Evolutionary conservation across 257 asterid genomes (phyloP), one percentile per base, ranked within the genome.

Genomic region (Solanum pennellii): DNA sequence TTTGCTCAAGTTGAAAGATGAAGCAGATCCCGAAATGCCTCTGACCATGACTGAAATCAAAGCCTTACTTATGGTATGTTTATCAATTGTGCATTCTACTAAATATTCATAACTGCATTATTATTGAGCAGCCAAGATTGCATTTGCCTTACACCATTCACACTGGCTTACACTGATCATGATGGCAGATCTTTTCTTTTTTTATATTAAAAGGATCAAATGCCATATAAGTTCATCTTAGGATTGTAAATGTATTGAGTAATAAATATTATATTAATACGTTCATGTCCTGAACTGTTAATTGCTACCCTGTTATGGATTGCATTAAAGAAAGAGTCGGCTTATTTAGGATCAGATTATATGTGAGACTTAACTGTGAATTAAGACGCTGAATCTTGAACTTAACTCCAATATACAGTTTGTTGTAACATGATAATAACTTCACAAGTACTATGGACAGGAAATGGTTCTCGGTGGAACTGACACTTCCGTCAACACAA

Each of bases 381-480:
- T 66, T 6, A 66, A 25, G 73, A 75, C 20, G n/a, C 6, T 23
- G 56, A 39, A 12, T 52, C 83, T 75, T 39, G 52, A 75, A 75
- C 21, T 37, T 20, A 75, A 75, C 33, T 75, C 56, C 33, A 39
- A 12, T 39, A 16, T 52, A 52, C 62, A 52, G 62, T 52, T 52
- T 29, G 75, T 1, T 27, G 23, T 27, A 41, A 41, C 83, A 75
- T 12, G 59, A 75, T 75, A 83, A 83, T 56, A 59, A 52, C 69
- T 59, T 18, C 37, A 20, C 27, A 21, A 76, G 25, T 37, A 23
- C 27, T 60, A 31, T 27, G 76, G 37, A 44, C 88, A 94, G 96
- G 98, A 94, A 49, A 92, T 95, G 97, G 93, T 94, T 2, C 93
- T 94, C 0, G 98, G 94, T 6, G 96, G 98, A 23, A 94, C 94